Base-by-base conservation (phyloP, 441 rosid species). In the Geranium incanum region DNA sequence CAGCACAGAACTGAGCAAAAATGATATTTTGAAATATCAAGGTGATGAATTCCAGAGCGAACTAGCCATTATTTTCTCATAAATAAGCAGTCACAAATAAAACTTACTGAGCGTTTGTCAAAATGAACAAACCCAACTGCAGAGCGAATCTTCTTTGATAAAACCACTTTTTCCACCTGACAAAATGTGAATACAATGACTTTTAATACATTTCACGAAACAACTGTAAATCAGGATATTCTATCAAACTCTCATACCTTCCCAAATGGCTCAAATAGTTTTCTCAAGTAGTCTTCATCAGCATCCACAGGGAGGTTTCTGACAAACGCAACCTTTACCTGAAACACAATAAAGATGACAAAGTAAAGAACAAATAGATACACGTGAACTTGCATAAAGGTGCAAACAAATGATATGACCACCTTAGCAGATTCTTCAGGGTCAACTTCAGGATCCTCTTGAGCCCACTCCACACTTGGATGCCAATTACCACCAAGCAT, bases 391-490 rank as follows among this genome's bases (percentile, higher is more conserved):
- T 37, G 12, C 18, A 15, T 66, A 66, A 66, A 66, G 28, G 21
- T 11, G 23, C 43, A 66, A 66, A 66, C 38, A 66, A 66, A 66
- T 36, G 21, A 36, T 66, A 36, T 38, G 13, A 1, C 5, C 68
- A 66, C 68, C 68, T 66, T 66, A 66, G 68, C 68, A 66, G 15
- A 19, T 66, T 66, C 68, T 66, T 66, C 68, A n/a, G 68, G 68
- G 48, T 66, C 68, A 36, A 66, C 48, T 36, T 66, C 68, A 37
- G 68, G 68, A 15, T 66, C 68, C 68, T 66, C 68, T 38, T 66
- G 68, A 66, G 68, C 68, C 68, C 68, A 66, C 45, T 66, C 68
- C 68, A 66, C 68, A 66, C 15, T 66, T 37, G 68, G 68, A 66
- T 66, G 68, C 68, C 45, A 66, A 66, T 66, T 66, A 36, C 68